Percentiles rank a stretch among this genome's conserved stretches.
phyloP scores from a whole-genome alignment of 345 rosid genomes.

The Gossypium raimondii region DNA sequence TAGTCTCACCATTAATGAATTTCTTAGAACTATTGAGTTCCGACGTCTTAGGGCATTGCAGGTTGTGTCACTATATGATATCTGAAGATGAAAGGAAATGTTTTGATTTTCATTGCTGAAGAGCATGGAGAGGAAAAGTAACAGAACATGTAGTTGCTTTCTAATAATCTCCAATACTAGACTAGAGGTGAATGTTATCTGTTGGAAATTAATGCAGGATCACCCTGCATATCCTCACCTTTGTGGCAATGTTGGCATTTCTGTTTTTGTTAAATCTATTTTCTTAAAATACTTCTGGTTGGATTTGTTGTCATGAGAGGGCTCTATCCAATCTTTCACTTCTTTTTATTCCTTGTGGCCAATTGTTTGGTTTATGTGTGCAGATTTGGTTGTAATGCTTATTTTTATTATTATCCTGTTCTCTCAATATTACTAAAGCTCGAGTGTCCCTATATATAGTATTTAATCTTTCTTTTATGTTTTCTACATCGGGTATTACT shows the following conservation, averaged over 20 bases:
- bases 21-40: not conserved
- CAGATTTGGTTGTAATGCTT: no score
- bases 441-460: no score
- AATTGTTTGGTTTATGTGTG: not conserved
- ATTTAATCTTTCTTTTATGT: no score
- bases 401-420: no score
- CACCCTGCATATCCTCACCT: no score
- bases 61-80: not conserved
- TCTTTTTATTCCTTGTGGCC: not conserved
- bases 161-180: not conserved
- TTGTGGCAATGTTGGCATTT: no score
- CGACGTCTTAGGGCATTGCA: not conserved
- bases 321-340: not conserved
- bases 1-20: slow-evolving; percentile 1
- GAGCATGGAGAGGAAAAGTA: not conserved
- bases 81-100: not conserved
- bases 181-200: not conserved
- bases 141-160: not conserved
- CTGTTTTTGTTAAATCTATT: no score
- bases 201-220: not conserved
- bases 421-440: no score
- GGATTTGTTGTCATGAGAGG: not conserved
- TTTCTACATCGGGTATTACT: no score
- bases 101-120: not conserved
- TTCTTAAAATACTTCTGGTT: not conserved